Conservation (phyloP, 2,329 filamentous ascomycete species). For the Bisporella sp. region DNA sequence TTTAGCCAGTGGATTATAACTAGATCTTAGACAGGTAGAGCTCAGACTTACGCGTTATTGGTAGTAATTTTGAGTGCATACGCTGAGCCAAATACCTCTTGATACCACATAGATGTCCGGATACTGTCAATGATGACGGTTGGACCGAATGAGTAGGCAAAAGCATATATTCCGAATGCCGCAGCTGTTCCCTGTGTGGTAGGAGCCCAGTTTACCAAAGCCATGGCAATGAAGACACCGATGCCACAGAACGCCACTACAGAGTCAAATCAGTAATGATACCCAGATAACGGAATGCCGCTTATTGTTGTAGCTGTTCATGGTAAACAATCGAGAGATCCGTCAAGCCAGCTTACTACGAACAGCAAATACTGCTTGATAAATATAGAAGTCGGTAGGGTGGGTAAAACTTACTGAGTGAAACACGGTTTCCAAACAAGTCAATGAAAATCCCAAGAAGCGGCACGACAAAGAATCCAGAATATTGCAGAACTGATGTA, state of each 20-base stretch:
- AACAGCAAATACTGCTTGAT: too few species aligned
- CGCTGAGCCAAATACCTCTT: conserved; percentile 52
- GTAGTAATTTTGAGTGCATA: conserved; percentile 55
- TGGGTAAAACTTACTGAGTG: too few species aligned
- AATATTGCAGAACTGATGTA: conserved; percentile 47
- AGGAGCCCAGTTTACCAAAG: conserved; percentile 44
- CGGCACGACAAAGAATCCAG: conserved; percentile 15
- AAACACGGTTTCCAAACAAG: too few species aligned
- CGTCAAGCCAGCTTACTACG: conserved; percentile 6
- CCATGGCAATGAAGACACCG: conserved; percentile 46
- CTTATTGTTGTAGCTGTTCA: conserved; percentile 18
- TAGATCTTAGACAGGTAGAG: too few species aligned
- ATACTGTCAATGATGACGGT: conserved; percentile 54
- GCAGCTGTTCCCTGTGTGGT: conserved; percentile 46
- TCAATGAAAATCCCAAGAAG: too few species aligned
- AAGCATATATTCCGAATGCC: conserved; percentile 51
- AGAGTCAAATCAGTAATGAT: conserved; percentile 53
- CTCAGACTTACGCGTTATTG: conserved; percentile 40
- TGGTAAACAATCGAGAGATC: conserved; percentile 4
- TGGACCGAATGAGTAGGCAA: conserved; percentile 47
- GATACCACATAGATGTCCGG: conserved; percentile 52
- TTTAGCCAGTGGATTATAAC: too few species aligned
- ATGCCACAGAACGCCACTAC: conserved; percentile 38
- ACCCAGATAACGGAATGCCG: too few species aligned
- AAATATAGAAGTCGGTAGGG: too few species aligned